Conservation (phyloP, 2,329 filamentous ascomycete genomes). For the Nigrospora sphaerica region DNA sequence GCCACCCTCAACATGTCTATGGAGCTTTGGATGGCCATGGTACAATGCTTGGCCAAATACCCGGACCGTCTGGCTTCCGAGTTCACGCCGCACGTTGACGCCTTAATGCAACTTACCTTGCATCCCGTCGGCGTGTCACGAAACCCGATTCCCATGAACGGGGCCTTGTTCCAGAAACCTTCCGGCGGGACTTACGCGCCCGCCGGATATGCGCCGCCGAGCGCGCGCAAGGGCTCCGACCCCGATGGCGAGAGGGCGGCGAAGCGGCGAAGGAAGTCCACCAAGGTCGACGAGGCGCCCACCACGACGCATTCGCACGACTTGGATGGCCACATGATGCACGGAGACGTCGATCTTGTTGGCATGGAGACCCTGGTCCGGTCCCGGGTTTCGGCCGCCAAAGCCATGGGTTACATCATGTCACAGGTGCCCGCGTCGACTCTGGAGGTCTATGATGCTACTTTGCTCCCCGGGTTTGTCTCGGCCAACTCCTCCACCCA, state of each 20-base stretch:
- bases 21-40: conserved; percentile 77
- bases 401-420: conserved; percentile 80
- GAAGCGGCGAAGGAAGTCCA: conserved; percentile 75
- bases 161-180: conserved; percentile 81
- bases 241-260: conserved; percentile 55
- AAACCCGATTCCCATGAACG: conserved; percentile 88
- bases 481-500: conserved; percentile 81
- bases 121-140: conserved; percentile 90
- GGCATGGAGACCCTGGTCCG: conserved; percentile 82
- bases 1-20: conserved; percentile 75
- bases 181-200: conserved; percentile 77
- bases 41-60: conserved; percentile 59
- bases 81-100: conserved; percentile 66
- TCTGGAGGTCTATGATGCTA: conserved; percentile 57
- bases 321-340: conserved; percentile 96
- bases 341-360: conserved; percentile 91
- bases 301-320: conserved; percentile 72
- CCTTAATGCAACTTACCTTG: conserved; percentile 77
- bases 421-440: conserved; percentile 61
- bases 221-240: conserved; percentile 41
- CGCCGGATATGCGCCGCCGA: conserved; percentile 34
- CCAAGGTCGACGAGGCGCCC: conserved; percentile 68
- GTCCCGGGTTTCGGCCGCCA: conserved; percentile 80
- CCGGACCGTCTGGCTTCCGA: conserved; percentile 62
- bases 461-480: conserved; percentile 57